These are phyloP conservation scores for Fraxinus americana DNA, from an alignment of 257 asterid species.

Conservation along the genomic window DNA sequence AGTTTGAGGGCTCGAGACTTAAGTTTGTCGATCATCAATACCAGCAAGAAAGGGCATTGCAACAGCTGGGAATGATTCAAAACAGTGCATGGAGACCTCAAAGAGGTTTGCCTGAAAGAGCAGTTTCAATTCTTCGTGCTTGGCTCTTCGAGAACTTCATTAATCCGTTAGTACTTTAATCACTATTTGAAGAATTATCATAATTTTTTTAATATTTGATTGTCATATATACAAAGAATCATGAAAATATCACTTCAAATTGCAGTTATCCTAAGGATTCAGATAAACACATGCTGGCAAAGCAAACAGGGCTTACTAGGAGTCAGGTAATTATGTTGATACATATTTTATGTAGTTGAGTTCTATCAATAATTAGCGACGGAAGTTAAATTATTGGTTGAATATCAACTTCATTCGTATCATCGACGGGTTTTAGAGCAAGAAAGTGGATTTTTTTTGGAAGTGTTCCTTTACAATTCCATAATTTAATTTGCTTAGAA, in stretches of 20 bases:
- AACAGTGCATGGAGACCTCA: constrained; percentile 75
- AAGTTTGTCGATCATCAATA: constrained; percentile 47
- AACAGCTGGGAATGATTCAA: constrained; percentile 63
- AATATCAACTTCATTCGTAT: too few relatives aligned
- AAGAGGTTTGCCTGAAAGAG: constrained; percentile 73
- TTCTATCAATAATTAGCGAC: neutral
- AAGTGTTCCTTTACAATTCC: too few relatives aligned
- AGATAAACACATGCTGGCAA: constrained; percentile 69
- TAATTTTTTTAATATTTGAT: too few relatives aligned
- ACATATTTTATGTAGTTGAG: neutral
- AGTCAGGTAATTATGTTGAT: constrained; percentile 53
- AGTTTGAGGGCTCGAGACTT: constrained; percentile 51
- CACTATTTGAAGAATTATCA: too few relatives aligned
- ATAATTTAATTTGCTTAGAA: too few relatives aligned
- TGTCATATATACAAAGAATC: too few relatives aligned
- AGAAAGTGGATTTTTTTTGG: too few relatives aligned
- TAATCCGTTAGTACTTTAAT: constrained; percentile 58
- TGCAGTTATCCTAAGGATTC: constrained; percentile 80
- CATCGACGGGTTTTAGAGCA: too few relatives aligned
- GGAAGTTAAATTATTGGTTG: neutral
- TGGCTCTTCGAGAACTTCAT: constrained; percentile 87
- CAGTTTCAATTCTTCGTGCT: constrained; percentile 80
- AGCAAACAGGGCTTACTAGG: constrained; percentile 79
- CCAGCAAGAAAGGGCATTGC: constrained; percentile 54
- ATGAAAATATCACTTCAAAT: neutral